A percentile compares a stretch with the other conserved stretches of the same genome.
These are phyloP conservation scores for Xylaria sp. DNA, from an alignment of 2,329 filamentous ascomycete genomes.

Conservation along the genomic window DNA sequence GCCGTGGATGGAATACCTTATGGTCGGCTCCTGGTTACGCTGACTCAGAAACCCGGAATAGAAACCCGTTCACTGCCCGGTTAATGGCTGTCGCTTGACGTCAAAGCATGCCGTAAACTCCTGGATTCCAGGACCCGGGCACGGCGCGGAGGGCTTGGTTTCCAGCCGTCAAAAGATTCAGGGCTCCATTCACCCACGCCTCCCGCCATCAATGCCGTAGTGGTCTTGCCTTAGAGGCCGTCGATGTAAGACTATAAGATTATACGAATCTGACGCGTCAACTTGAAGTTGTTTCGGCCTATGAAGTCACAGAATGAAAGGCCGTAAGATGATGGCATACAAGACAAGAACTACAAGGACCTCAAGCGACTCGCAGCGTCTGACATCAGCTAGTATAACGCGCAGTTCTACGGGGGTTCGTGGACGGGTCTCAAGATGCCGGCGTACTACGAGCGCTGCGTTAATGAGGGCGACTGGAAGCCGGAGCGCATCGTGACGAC, in stretches of 20 bases:
- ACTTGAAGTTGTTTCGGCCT: not conserved
- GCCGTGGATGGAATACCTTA: not conserved
- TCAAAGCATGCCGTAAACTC: not conserved
- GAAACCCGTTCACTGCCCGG: not conserved
- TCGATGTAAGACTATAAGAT: too few species aligned
- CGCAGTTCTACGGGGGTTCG: constrained; percentile 28
- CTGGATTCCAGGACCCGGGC: not conserved
- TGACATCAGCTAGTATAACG: too few species aligned
- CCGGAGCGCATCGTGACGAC: constrained; percentile 2
- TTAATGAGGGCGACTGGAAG: not conserved
- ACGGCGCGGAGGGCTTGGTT: not conserved
- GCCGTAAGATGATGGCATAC: not conserved
- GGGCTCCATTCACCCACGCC: too few species aligned
- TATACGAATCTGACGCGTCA: not conserved
- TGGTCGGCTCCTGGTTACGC: not conserved
- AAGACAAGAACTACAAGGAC: not conserved
- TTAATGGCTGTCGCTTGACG: not conserved
- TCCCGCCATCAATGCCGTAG: not conserved
- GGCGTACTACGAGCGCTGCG: not conserved
- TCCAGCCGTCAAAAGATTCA: not conserved
- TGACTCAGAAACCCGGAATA: not conserved
- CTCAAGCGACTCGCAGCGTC: too few species aligned
- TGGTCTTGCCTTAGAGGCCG: not conserved
- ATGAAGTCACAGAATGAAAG: not conserved
- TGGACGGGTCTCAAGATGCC: not conserved